These are phyloP conservation scores for Cyathus striatus DNA, from an alignment of 768 basidiomycete species.

Conservation along the genomic window DNA sequence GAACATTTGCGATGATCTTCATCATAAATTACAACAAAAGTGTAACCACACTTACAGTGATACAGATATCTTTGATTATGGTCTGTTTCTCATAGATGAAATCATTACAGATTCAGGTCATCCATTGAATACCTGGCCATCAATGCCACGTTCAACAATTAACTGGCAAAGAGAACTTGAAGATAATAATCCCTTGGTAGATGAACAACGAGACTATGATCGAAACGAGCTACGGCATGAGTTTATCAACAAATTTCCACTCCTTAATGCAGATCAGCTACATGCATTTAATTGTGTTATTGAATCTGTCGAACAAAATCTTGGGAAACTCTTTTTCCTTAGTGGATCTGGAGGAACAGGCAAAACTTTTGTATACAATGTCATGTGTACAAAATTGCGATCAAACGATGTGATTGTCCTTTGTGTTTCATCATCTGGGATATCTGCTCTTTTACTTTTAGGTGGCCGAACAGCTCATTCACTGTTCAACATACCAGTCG, in stretches of 20 bases:
- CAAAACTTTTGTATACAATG: constrained; percentile 44
- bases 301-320: constrained; percentile 13
- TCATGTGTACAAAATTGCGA: too few species aligned
- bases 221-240: constrained; percentile 5
- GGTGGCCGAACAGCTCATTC: too few species aligned
- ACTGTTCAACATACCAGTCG: too few species aligned
- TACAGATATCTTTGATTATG: constrained; percentile 31
- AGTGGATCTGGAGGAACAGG: constrained; percentile 36
- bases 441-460: too few species aligned
- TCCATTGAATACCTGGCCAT: constrained; percentile 14
- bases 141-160: constrained; percentile 17
- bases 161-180: constrained; percentile 15
- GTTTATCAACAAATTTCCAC: constrained; percentile 3
- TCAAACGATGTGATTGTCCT: too few species aligned
- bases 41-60: constrained; percentile 11
- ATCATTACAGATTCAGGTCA: constrained; percentile 17
- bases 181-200: constrained; percentile 22
- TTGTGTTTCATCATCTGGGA: too few species aligned
- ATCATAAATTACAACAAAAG: constrained; percentile 9
- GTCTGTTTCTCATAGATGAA: constrained; percentile 30
- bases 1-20: constrained; percentile 37
- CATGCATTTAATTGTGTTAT: constrained; percentile 23
- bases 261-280: constrained; percentile 26
- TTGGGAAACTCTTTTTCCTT: constrained; percentile 10
- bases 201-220: constrained; percentile 18